These are phyloP conservation scores for Ogataea salicorniae DNA, from an alignment of 805 yeast genomes.

Conservation along the genomic window DNA sequence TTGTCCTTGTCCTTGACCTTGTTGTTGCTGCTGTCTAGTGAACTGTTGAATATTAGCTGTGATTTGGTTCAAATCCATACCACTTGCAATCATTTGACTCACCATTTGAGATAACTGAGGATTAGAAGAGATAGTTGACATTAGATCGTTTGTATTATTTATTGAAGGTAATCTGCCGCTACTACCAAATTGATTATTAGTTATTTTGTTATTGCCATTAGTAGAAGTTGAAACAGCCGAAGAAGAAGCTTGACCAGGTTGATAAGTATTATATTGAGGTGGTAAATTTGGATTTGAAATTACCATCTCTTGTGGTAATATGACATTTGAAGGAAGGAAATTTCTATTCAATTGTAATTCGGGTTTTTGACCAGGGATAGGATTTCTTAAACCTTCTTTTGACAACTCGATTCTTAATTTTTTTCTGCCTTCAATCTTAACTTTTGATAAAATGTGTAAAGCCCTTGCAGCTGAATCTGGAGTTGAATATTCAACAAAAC, in stretches of 20 bases:
- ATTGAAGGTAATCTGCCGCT: conserved; percentile 12
- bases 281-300: conserved; percentile 18
- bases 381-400: conserved; percentile 50
- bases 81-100: conserved; percentile 31
- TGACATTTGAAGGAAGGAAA: conserved; percentile 53
- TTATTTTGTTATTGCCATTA: not conserved
- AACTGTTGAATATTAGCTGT: conserved; percentile 26
- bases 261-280: conserved; percentile 21
- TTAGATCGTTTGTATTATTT: conserved; percentile 17
- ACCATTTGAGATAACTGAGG: conserved; percentile 32
- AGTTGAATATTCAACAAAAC: conserved; percentile 54
- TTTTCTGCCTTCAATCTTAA: conserved; percentile 42
- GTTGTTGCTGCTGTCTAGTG: conserved; percentile 17
- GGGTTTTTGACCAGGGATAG: conserved; percentile 35
- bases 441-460: conserved; percentile 36
- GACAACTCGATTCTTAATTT: conserved; percentile 53
- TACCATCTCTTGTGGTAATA: conserved; percentile 46
- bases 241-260: conserved; percentile 3
- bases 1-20: conserved; percentile 9
- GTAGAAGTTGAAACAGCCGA: conserved; percentile 1
- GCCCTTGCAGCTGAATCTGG: conserved; percentile 53
- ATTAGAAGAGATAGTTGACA: conserved; percentile 24
- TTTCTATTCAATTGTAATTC: conserved; percentile 40
- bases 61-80: conserved; percentile 32
- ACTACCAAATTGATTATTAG: not conserved